Base-by-base conservation (phyloP, 1,284 basidiomycete species). In the Cystobasidium slooffiae region DNA sequence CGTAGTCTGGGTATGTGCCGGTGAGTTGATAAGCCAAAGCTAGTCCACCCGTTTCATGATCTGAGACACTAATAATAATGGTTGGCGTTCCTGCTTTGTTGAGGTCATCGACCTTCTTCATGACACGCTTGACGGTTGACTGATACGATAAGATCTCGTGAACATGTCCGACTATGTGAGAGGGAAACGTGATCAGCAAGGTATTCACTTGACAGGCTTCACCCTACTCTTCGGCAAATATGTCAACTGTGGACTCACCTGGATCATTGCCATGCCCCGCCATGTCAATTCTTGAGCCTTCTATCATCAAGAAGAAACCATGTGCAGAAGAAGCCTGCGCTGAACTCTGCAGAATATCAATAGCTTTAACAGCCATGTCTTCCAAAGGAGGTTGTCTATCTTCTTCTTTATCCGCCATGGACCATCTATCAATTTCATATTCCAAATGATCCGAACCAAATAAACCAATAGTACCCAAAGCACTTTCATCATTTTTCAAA, bases 1-100 rank as follows among this genome's bases (percentile, higher is more conserved):
- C 61, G 39, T 69, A 69, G 20, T 78, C 78, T 0, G 81, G 83
- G 64, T 83, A 83, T 12, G 76, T 78, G 14, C 77, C 76, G 3
- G 68, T 55, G 7, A 84, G 75, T 67, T 84, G 83, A 47, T 82
- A 66, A 0, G 82, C 83, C 0, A 84, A 69, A 1, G 82, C 76
- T 3, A 84, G 69, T 0, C 83, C 83, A 18, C 83, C 83, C 8
- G 83, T 84, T 73, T 84, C 83, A 76, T 84, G 83, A 59, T 83
- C 83, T 14, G 80, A 80, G 3, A 82, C 81, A 12, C 80, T 80
- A 64, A 83, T 80, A 31, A 84, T 74, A 43, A 84, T 49, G 31
- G 82, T 81, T 47, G 79, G 76, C 62, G 78, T 80, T 20, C 78
- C 77, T 14, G 74, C 75, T 37, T 77, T 77, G 73, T 80, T 82